Evolutionary conservation across 2,329 filamentous ascomycete genomes (phyloP), one percentile per base, ranked within the genome.

Genomic region (Cadophora gregata): DNA sequence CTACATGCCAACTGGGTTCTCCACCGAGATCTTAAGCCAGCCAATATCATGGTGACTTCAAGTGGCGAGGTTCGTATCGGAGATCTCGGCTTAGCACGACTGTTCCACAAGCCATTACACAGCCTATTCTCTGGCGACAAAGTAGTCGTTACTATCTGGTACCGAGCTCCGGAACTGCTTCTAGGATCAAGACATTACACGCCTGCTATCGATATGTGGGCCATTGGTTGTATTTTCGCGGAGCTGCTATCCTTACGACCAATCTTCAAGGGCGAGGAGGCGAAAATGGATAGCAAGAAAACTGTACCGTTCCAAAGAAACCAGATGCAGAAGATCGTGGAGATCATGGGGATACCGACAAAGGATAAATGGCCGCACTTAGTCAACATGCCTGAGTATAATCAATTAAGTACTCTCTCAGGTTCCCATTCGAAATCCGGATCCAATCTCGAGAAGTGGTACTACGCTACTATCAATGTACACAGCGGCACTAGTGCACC

Each of bases 141-240:
- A 78, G 96, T 99, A 2, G 96, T 99, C 62, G 96, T 99, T 16
- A 99, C 96, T 0, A 99, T 99, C 70, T 99, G 96, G 96, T 99
- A 99, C 76, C 92, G 96, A 25, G 96, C 96, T 0, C 96, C 96
- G 0, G 96, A 99, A 79, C 85, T 99, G 4, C 87, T 99, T 1
- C 87, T 99, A 3, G 96, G 96, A 1, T 93, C 90, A 59, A 87
- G 92, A n/a, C 96, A 99, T 79, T 99, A 99, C 80, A 98, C 96
- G 0, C 94, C 96, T 0, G 95, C 96, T 25, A 93, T 99, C 71
- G 96, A 99, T 78, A 89, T 98, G 79, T 99, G 96, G 96, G 96
- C 96, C 2, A 89, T 99, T 0, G 96, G 96, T 0, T 99, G 96
- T 78, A 99, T 99, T 75, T 98, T 99, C 76, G 96, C 96, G 1